Base-by-base conservation (phyloP, 768 basidiomycete genomes). In the Termitomyces eurrhizus region DNA sequence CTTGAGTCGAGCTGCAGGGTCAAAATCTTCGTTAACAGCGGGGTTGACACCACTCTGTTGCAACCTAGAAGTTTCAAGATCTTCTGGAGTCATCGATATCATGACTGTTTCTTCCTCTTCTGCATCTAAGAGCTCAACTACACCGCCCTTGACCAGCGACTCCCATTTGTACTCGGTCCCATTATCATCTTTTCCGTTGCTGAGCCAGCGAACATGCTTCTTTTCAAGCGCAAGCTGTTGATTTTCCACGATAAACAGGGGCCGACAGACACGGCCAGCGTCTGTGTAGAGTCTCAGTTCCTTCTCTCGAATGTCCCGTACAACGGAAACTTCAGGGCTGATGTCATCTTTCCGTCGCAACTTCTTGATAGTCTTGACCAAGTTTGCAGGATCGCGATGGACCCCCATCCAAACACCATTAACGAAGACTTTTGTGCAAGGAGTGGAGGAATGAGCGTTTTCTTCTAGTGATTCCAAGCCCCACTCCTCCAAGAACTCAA, bases 371-470 rank as follows among this genome's bases (percentile, higher is more conserved):
- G 95, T 97, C 69, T 89, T 90, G 59, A 98, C 92, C 58, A 99
- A 80, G 65, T 93, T 90, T 44, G 89, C 88, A 8, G 96, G 91
- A 69, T 98, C 93, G 53, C 95, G 90, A 75, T 98, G 97, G 14
- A 98, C 92, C 62, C 97, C 97, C 84, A 97, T 95, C 97, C 97
- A 99, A 13, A 98, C 95, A 70, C 97, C 97, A 68, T 99, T 99
- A 64, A 99, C 92, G 72, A 99, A 99, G 21, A 99, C 93, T 75
- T 98, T 98, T 21, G 96, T 98, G 60, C 86, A 86, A 2, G 92
- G 89, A 11, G 87, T 88, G 21, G 86, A 78, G 6, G 90, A 89
- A 70, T 92, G 90, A 0, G 91, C 90, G 68, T 94, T 96, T 74
- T 98, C 95, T 70, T 97, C 95, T 61, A 98, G 74, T 18, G 92